Evolutionary conservation across 805 yeast genomes (phyloP).

Genomic region (Yamadazyma paraphyllophila): DNA sequence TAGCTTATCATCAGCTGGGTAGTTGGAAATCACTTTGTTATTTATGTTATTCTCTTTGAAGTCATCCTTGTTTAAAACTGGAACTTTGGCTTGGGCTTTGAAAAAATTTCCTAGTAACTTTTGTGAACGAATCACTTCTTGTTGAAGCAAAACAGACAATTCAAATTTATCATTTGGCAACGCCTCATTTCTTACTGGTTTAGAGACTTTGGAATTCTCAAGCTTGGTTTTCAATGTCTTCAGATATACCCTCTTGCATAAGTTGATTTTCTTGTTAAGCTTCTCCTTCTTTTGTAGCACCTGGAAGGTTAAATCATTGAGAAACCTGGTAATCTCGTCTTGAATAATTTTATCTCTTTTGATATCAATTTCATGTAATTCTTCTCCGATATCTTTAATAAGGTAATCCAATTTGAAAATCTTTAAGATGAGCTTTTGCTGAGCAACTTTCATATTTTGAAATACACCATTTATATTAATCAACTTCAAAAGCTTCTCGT

Average conservation of each 20-base stretch:
- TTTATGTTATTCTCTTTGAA: slow-evolving; percentile 13
- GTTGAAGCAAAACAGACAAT: slow-evolving; percentile 26
- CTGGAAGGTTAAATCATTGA: slow-evolving; percentile 40
- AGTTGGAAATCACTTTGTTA: slow-evolving; percentile 20
- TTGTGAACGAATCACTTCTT: slow-evolving; percentile 20
- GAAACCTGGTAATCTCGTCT: slow-evolving; percentile 38
- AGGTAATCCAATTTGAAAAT: slow-evolving; percentile 34
- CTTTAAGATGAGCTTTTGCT: slow-evolving; percentile 28
- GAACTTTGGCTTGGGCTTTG: slow-evolving; percentile 12
- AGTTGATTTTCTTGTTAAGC: slow-evolving; percentile 15
- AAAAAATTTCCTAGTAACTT: slow-evolving; percentile 4
- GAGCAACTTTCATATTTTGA: slow-evolving; percentile 25
- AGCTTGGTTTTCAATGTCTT: slow-evolving; percentile 1
- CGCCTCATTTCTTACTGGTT: slow-evolving; percentile 1
- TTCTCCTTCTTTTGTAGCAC: slow-evolving; percentile 31
- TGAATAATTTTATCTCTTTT: slow-evolving; percentile 35
- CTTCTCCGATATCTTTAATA: slow-evolving; percentile 24
- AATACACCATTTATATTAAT: slow-evolving; percentile 20
- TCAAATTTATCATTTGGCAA: slow-evolving; percentile 11
- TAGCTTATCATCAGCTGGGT: slow-evolving; percentile 31
- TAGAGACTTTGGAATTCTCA: not conserved
- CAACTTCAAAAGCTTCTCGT: slow-evolving; percentile 28
- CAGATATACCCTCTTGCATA: slow-evolving; percentile 9
- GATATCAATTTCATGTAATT: slow-evolving; percentile 20
- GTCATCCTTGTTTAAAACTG: slow-evolving; percentile 12